A percentile compares a stretch with the other conserved stretches of the same genome.
phyloP scores from a whole-genome alignment of 2,329 filamentous ascomycete species.

The Hirsutella thompsonii region DNA sequence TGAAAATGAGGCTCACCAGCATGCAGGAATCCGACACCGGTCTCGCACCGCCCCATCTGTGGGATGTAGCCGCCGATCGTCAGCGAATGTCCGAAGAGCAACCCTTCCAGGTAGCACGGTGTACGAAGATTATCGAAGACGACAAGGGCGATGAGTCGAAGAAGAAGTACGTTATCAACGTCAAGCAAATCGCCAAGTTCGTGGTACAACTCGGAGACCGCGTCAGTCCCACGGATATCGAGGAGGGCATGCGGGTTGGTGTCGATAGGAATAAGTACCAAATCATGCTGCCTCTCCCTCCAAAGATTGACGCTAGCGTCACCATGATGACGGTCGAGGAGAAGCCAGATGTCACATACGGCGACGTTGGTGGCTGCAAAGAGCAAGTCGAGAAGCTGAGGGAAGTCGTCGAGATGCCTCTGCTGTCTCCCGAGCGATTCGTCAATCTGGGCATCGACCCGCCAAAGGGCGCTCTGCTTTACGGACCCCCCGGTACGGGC shows the following conservation, averaged over 20 bases:
- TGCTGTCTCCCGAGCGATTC: slow-evolving; percentile 91
- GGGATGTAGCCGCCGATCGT: slow-evolving; percentile 94
- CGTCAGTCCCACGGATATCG: slow-evolving; percentile 95
- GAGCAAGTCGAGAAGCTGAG: slow-evolving; percentile 98
- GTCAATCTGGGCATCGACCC: slow-evolving; percentile 98
- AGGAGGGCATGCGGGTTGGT: slow-evolving; percentile 97
- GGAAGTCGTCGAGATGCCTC: slow-evolving; percentile 97
- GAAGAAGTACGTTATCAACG: slow-evolving; percentile 99
- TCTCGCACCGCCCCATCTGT: slow-evolving; percentile 93
- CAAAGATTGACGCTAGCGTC: slow-evolving; percentile 97
- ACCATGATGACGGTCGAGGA: slow-evolving; percentile 99
- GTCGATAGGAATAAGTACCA: slow-evolving; percentile 99
- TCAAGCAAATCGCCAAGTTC: slow-evolving; percentile 99
- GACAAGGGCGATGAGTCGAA: slow-evolving; percentile 88
- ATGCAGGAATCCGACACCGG: slow-evolving; percentile 93
- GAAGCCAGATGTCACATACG: slow-evolving; percentile 98
- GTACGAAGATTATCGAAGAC: slow-evolving; percentile 98
- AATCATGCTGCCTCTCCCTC: slow-evolving; percentile 88
- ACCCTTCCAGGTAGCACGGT: slow-evolving; percentile 89
- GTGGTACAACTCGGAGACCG: slow-evolving; percentile 95
- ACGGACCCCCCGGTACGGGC: slow-evolving; percentile 94
- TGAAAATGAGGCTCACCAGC: slow-evolving; percentile 1
- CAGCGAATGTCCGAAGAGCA: slow-evolving; percentile 99
- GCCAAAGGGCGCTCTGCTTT: slow-evolving; percentile 91
- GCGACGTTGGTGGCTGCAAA: slow-evolving; percentile 97